A percentile compares a stretch with the other conserved stretches of the same genome.
Conservation (phyloP, 768 basidiomycete species). For the Epithele typhae region DNA sequence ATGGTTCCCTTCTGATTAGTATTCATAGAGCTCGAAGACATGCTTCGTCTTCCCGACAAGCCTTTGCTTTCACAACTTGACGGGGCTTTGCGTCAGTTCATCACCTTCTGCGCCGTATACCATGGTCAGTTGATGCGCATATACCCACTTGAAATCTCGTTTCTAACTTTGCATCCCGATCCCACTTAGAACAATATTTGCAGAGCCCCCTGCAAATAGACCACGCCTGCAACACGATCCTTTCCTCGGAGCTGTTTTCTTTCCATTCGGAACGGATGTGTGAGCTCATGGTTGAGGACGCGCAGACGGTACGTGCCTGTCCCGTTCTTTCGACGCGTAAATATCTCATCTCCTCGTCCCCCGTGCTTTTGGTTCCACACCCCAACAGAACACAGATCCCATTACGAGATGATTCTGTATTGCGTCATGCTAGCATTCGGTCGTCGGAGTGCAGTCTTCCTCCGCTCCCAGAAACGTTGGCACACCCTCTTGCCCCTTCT, state of each 20-base stretch:
- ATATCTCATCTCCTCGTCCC: too few species aligned
- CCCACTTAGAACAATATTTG: constrained; percentile 69
- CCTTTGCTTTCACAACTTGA: constrained; percentile 67
- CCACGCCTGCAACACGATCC: constrained; percentile 71
- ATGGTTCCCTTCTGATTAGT: not conserved
- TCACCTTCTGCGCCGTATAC: constrained; percentile 77
- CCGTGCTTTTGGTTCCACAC: too few species aligned
- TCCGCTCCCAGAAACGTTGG: constrained; percentile 83
- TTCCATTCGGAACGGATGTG: constrained; percentile 94
- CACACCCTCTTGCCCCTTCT: constrained; percentile 72
- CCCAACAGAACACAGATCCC: constrained; percentile 77
- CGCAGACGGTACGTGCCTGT: constrained; percentile 51
- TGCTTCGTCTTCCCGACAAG: constrained; percentile 62
- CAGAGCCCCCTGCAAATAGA: constrained; percentile 80
- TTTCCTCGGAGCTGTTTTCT: constrained; percentile 82
- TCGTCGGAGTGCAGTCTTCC: constrained; percentile 59
- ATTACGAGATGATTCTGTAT: constrained; percentile 75
- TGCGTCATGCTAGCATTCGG: constrained; percentile 75
- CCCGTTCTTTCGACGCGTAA: too few species aligned
- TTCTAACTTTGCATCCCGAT: not conserved
- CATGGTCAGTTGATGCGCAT: constrained; percentile 60
- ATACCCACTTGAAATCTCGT: too few species aligned
- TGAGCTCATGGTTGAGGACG: constrained; percentile 69
- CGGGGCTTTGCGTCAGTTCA: constrained; percentile 68
- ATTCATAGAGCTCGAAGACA: constrained; percentile 84